Evolutionary conservation across 108 stramenopile species (phyloP).

Genomic region (Phaeodactylum tricornutum): DNA sequence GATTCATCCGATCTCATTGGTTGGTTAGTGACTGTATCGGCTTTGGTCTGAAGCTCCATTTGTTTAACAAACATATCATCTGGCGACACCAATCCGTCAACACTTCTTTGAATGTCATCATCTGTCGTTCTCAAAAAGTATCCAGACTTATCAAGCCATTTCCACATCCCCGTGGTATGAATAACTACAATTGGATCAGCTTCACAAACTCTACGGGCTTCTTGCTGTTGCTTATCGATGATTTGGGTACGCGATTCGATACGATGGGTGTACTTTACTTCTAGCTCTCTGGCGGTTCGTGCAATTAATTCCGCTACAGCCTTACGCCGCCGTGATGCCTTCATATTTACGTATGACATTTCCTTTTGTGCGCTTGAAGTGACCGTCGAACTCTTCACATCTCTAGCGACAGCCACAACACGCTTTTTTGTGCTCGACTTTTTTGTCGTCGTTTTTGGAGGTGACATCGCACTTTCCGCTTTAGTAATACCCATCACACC

Average conservation of each 20-base stretch:
- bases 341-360: constrained; percentile 2
- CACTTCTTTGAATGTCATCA: neutral
- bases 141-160: constrained; percentile 9
- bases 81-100: neutral
- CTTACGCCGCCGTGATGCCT: constrained; percentile 4
- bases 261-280: neutral
- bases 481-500: too few relatives aligned
- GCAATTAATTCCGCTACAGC: constrained; percentile 6
- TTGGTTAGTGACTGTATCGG: neutral
- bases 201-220: neutral
- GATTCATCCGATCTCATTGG: neutral
- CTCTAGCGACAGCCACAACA: neutral
- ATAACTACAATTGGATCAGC: neutral
- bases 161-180: constrained; percentile 10
- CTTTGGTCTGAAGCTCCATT: neutral
- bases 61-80: neutral
- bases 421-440: neutral
- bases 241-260: neutral
- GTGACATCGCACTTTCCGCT: constrained; percentile 55
- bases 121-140: constrained; percentile 1
- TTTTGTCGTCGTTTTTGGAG: constrained; percentile 43
- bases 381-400: neutral
- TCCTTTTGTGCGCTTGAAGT: neutral
- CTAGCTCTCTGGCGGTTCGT: constrained; percentile 3
- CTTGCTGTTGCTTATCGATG: neutral